Evolutionary conservation across 257 asterid genomes (phyloP).

Genomic region (Nicotiana attenuata): DNA sequence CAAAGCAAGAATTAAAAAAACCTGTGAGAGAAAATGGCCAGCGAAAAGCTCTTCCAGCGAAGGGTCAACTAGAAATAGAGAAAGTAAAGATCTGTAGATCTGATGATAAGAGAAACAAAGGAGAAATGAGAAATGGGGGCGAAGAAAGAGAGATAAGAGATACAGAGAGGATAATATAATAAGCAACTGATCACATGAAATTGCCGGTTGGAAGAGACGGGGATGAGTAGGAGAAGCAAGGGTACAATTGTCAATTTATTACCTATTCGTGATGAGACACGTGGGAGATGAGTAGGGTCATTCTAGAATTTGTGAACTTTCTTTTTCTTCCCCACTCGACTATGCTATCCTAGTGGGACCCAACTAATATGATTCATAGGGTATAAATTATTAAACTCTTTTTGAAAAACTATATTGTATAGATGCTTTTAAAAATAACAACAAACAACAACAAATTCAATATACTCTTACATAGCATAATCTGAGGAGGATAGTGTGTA

Average conservation of each 20-base stretch:
- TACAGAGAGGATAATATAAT: slow-evolving; percentile 13
- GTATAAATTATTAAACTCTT: too few species aligned
- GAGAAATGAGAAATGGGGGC: slow-evolving; percentile 26
- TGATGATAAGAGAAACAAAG: slow-evolving; percentile 21
- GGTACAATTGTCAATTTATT: slow-evolving; percentile 29
- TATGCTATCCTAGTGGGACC: too few species aligned
- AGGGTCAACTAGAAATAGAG: background rate
- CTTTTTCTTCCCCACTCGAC: background rate
- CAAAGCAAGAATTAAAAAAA: background rate
- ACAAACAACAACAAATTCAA: too few species aligned
- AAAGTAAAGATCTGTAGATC: slow-evolving; percentile 9
- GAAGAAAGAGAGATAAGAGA: background rate
- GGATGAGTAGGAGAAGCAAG: slow-evolving; percentile 70
- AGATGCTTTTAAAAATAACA: too few species aligned
- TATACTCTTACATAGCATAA: too few species aligned
- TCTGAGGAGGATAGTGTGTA: too few species aligned
- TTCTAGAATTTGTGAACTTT: slow-evolving; percentile 29
- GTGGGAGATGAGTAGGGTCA: slow-evolving; percentile 32
- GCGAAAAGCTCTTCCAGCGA: background rate
- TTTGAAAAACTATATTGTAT: too few species aligned
- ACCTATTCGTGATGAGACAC: slow-evolving; percentile 22
- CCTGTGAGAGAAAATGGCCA: slow-evolving; percentile 7
- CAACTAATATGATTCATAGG: too few species aligned
- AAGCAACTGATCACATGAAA: slow-evolving; percentile 48
- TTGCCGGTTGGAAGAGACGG: slow-evolving; percentile 57